Percentiles rank a stretch among this genome's conserved stretches.
These are phyloP conservation scores for Penicillium sclerotigenum DNA, from an alignment of 2,329 filamentous ascomycete species.

Conservation along the genomic window DNA sequence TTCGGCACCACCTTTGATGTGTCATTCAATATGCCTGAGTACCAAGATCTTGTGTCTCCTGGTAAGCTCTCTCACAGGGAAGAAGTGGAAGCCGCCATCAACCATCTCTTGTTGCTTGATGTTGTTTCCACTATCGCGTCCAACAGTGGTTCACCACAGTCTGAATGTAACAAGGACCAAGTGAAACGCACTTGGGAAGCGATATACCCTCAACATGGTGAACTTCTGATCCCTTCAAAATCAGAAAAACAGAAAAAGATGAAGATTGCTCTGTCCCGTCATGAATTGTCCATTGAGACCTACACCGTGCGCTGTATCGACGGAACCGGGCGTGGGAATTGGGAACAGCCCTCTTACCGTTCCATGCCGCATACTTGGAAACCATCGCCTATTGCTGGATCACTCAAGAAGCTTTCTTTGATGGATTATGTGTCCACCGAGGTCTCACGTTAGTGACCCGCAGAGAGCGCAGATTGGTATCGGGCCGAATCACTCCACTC, in stretches of 20 bases:
- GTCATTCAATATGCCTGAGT: conserved; percentile 32
- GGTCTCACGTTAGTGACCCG: not conserved
- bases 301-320: conserved; percentile 20
- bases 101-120: conserved; percentile 39
- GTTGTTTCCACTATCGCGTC: conserved; percentile 34
- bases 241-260: conserved; percentile 31
- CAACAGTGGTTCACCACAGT: not conserved
- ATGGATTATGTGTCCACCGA: conserved; percentile 24
- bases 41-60: conserved; percentile 33
- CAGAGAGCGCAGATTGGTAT: not conserved
- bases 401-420: conserved; percentile 14
- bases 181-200: conserved; percentile 26
- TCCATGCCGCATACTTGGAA: conserved; percentile 25
- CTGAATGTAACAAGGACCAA: not conserved
- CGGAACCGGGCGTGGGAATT: conserved; percentile 10
- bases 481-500: conserved; percentile 7
- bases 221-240: conserved; percentile 26
- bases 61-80: conserved; percentile 32
- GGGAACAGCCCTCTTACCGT: conserved; percentile 10
- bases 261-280: conserved; percentile 28
- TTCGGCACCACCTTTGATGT: conserved; percentile 42
- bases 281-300: conserved; percentile 26
- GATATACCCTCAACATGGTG: conserved; percentile 36
- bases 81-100: conserved; percentile 35
- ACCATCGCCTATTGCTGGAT: conserved; percentile 1